Conservation (phyloP, 2,329 filamentous ascomycete species). For the Sporothrix inflata region DNA sequence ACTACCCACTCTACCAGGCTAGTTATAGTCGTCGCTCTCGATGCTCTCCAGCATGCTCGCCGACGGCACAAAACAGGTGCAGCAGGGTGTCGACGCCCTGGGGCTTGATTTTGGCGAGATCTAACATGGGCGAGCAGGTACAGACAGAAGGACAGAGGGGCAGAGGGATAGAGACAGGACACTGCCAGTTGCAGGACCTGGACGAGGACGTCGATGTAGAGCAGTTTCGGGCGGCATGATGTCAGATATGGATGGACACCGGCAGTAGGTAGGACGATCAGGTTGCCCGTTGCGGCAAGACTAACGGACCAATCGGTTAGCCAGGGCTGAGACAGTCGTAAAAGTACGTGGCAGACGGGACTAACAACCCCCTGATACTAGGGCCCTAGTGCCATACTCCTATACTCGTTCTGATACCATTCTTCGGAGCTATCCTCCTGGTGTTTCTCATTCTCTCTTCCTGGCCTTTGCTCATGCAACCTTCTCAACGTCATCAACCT, state of each 20-base stretch:
- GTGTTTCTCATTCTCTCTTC: neutral
- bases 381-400: no score
- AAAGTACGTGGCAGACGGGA: neutral
- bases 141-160: no score
- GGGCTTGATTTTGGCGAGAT: neutral
- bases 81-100: neutral
- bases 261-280: neutral
- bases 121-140: neutral
- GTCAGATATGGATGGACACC: neutral
- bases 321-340: neutral
- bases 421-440: neutral
- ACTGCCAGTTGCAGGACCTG: no score
- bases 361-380: neutral
- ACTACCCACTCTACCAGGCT: neutral
- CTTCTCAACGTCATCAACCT: neutral
- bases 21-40: neutral
- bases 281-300: conserved; percentile 4
- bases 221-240: no score
- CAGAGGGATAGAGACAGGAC: no score
- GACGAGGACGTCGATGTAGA: no score
- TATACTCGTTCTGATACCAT: neutral
- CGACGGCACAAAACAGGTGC: neutral
- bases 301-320: neutral
- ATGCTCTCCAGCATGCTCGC: neutral
- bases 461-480: neutral